A percentile compares a stretch with the other conserved stretches of the same genome.
These are phyloP conservation scores for Mrakia gelida DNA, from an alignment of 768 basidiomycete species.

Conservation along the genomic window DNA sequence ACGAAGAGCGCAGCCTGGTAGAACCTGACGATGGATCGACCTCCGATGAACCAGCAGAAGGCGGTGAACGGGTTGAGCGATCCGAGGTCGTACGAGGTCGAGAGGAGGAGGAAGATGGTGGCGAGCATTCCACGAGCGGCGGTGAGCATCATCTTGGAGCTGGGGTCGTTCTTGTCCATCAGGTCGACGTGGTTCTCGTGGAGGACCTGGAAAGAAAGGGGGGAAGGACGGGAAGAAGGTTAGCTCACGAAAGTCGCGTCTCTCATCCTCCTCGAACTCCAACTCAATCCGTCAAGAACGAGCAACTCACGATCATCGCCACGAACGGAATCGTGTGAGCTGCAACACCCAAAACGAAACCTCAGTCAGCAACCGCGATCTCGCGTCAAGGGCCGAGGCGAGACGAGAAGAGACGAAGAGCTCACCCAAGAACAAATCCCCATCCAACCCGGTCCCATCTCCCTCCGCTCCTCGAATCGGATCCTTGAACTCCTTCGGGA, in stretches of 20 bases:
- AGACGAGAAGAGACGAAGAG: not conserved
- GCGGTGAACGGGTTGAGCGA: constrained; percentile 23
- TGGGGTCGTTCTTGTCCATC: constrained; percentile 14
- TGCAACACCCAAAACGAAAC: not conserved
- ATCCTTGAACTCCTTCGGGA: constrained; percentile 19
- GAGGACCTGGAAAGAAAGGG: not conserved
- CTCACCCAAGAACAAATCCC: constrained; percentile 6
- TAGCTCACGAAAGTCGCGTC: no score
- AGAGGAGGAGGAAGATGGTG: constrained; percentile 16
- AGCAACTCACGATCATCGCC: constrained; percentile 7
- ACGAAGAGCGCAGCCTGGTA: constrained; percentile 25
- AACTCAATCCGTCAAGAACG: no score
- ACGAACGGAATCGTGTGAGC: constrained; percentile 20
- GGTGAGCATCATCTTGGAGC: constrained; percentile 13
- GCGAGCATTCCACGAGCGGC: constrained; percentile 28
- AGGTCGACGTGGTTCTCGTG: constrained; percentile 31
- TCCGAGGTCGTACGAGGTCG: constrained; percentile 27
- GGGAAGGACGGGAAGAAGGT: not conserved
- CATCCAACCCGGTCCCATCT: not conserved
- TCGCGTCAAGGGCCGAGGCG: no score
- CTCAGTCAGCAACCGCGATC: not conserved
- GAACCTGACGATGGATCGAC: constrained; percentile 24
- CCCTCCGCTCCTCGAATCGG: not conserved
- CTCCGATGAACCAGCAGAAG: constrained; percentile 26
- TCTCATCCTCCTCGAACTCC: no score